Base-by-base conservation (phyloP, 495 filamentous ascomycete species). In the Cryomyces antarcticus region DNA sequence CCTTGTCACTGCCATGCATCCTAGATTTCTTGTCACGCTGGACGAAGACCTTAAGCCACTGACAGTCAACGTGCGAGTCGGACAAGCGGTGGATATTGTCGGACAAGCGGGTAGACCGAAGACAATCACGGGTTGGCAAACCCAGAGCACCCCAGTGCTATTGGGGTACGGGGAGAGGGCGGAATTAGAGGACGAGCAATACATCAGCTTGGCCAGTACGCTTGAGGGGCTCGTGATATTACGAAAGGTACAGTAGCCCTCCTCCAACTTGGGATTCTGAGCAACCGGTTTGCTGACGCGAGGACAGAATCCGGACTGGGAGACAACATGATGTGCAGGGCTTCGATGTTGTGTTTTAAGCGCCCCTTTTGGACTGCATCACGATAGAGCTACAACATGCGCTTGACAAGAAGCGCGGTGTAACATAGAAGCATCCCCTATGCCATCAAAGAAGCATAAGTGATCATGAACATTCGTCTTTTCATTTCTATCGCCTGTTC, bases 51-150 rank as follows among this genome's bases (percentile, higher is more conserved):
- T 96, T 30, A 81, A 94, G 61, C 92, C 89, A 9, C 63, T 99
- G 37, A 86, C 80, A 24, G 92, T 96, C 51, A 96, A 93, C 53
- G 89, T 99, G 10, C 78, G 89, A 24, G 87, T 99, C 28, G 89
- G 89, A 56, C 89, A 99, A 61, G 89, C 89, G 38, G 89, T 99
- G 30, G 89, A 99, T 61, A 86, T 96, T 40, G 89, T 99, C 34
- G 89, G 89, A 38, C 89, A 96, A 61, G 89, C 92, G 1, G 89
- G 89, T 46, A 70, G 87, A 49, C 89, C 89, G 39, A 99, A 95
- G 77, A 95, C 92, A 4, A 99, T 99, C 50, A 99, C 89, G 11
- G 89, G 89, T 34, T 99, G 89, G 89, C 89, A 99, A 65, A 99
- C 89, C 46, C 89, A 99, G 64, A 95, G 82, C 64, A 96, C 89